Percentiles rank a stretch among this genome's conserved stretches.
Evolutionary conservation across 371 early-diverging fungal genomes (phyloP).

Genomic region (Mortierella sp.): DNA sequence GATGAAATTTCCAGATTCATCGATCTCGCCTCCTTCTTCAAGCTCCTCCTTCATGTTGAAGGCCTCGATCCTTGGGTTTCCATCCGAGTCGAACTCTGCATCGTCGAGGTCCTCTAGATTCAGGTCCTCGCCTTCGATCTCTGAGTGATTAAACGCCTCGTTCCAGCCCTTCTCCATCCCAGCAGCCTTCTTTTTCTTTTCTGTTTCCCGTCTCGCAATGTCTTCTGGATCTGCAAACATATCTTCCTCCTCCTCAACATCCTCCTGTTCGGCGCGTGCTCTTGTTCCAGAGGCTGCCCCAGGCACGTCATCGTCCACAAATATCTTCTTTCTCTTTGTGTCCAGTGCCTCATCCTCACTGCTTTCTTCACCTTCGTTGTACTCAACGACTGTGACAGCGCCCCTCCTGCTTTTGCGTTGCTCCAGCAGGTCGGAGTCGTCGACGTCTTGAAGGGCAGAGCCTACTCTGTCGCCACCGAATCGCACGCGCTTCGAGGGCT

Average conservation of each 20-base stretch:
- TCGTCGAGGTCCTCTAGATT: slow-evolving; percentile 40
- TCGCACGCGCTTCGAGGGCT: slow-evolving; percentile 38
- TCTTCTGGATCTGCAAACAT: slow-evolving; percentile 61
- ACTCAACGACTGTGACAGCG: slow-evolving; percentile 49
- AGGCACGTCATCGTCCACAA: slow-evolving; percentile 53
- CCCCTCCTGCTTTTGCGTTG: slow-evolving; percentile 41
- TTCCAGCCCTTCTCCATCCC: slow-evolving; percentile 30
- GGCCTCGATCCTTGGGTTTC: slow-evolving; percentile 72
- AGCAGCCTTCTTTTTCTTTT: slow-evolving; percentile 17
- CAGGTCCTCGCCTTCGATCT: slow-evolving; percentile 28
- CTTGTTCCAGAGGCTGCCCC: slow-evolving; percentile 37
- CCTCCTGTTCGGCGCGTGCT: slow-evolving; percentile 56
- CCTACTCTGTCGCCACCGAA: slow-evolving; percentile 21
- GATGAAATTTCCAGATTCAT: slow-evolving; percentile 86
- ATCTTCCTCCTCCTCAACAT: slow-evolving; percentile 59
- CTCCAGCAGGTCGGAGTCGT: slow-evolving; percentile 46
- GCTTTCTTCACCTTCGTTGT: slow-evolving; percentile 38
- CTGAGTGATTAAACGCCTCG: slow-evolving; percentile 21
- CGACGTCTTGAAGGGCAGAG: slow-evolving; percentile 23
- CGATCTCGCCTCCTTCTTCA: slow-evolving; percentile 91
- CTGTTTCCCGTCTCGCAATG: slow-evolving; percentile 30
- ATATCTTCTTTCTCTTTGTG: slow-evolving; percentile 36
- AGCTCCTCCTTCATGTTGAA: slow-evolving; percentile 92
- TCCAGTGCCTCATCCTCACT: slow-evolving; percentile 42
- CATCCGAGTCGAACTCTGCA: slow-evolving; percentile 52